These are phyloP conservation scores for Phlebopus sp. DNA, from an alignment of 1,284 basidiomycete species.

Conservation along the genomic window DNA sequence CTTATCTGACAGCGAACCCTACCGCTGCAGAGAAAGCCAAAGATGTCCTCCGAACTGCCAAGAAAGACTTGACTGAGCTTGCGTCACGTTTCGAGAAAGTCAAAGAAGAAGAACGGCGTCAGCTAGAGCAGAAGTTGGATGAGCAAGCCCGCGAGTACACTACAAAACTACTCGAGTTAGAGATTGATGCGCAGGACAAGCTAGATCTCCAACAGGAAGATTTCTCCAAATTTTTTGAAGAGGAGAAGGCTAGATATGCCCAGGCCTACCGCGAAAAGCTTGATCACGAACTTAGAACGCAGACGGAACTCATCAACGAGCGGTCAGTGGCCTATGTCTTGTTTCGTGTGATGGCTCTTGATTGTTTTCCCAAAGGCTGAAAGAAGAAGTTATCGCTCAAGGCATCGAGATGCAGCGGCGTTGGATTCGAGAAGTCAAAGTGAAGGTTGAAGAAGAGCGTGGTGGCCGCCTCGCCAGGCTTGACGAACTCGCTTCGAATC, in stretches of 20 bases:
- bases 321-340: slow-evolving; percentile 50
- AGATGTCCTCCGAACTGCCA: slow-evolving; percentile 71
- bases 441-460: slow-evolving; percentile 94
- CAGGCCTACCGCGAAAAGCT: slow-evolving; percentile 85
- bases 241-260: slow-evolving; percentile 75
- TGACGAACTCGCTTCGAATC: slow-evolving; percentile 85
- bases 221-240: slow-evolving; percentile 81
- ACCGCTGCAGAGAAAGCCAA: slow-evolving; percentile 63
- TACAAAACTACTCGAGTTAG: slow-evolving; percentile 76
- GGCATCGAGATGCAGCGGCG: slow-evolving; percentile 96
- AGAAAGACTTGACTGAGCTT: slow-evolving; percentile 81
- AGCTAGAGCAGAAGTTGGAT: slow-evolving; percentile 78
- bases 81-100: slow-evolving; percentile 77
- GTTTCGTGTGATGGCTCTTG: not conserved
- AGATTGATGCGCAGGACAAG: slow-evolving; percentile 82
- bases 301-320: slow-evolving; percentile 93
- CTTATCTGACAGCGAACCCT: slow-evolving; percentile 78
- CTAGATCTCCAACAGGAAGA: slow-evolving; percentile 85
- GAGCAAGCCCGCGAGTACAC: slow-evolving; percentile 86
- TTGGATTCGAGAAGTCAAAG: slow-evolving; percentile 96
- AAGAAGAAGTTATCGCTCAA: slow-evolving; percentile 93
- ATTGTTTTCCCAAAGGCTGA: slow-evolving; percentile 54
- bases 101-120: slow-evolving; percentile 77
- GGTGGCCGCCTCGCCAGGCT: slow-evolving; percentile 94
- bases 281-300: slow-evolving; percentile 81